Conservation (phyloP, 164 flowering plant genomes). For the Euptelea pleiosperma region DNA sequence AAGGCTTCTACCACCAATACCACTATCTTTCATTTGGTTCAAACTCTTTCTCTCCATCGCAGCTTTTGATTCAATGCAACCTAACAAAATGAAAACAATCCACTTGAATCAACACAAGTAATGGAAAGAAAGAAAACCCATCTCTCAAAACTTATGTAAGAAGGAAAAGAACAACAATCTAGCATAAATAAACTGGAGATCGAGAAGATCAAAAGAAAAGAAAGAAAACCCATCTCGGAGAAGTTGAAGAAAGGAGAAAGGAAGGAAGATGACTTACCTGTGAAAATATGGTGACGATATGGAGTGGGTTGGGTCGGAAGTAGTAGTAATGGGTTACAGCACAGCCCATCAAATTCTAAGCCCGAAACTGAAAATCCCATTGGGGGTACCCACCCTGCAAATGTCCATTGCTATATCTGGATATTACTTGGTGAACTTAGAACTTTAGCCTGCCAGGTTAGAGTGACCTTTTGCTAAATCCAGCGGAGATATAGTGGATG, state of each 20-base stretch:
- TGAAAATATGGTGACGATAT: slow-evolving; percentile 13
- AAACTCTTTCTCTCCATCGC: slow-evolving; percentile 27
- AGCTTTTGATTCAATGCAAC: slow-evolving; percentile 2
- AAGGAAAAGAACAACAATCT: no score
- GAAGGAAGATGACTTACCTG: slow-evolving; percentile 9
- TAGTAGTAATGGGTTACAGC: background rate
- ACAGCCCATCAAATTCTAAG: slow-evolving; percentile 19
- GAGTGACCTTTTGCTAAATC: slow-evolving; percentile 6
- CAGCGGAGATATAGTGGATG: slow-evolving; percentile 4
- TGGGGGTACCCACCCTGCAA: slow-evolving; percentile 12
- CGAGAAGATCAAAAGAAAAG: no score
- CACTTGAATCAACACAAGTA: background rate
- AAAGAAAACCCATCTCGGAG: no score
- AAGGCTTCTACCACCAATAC: slow-evolving; percentile 6
- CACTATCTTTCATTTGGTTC: slow-evolving; percentile 18
- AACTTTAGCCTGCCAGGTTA: slow-evolving; percentile 4
- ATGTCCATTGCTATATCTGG: slow-evolving; percentile 1
- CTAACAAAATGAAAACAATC: slow-evolving; percentile 10
- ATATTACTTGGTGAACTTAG: background rate
- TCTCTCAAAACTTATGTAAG: background rate
- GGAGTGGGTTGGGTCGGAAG: slow-evolving; percentile 4
- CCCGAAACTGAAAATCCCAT: slow-evolving; percentile 21
- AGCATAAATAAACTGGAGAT: no score
- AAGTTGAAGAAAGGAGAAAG: slow-evolving; percentile 1
- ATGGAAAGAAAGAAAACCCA: background rate